Evolutionary conservation across 768 basidiomycete genomes (phyloP).

Genomic region (Lactarius indigo): DNA sequence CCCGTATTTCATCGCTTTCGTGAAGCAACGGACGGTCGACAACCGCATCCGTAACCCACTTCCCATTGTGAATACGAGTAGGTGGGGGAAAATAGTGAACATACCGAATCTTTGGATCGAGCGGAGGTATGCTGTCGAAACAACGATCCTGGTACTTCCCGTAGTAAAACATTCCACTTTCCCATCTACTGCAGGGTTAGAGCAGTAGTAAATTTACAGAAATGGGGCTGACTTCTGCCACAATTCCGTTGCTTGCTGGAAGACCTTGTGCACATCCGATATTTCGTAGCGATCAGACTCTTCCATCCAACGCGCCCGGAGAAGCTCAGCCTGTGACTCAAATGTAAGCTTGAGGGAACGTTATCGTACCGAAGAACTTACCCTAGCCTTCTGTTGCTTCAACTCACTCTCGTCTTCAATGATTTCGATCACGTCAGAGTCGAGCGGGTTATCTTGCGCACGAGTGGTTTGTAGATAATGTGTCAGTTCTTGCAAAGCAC

Average conservation of each 20-base stretch:
- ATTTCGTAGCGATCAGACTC: conserved; percentile 81
- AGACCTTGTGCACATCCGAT: conserved; percentile 56
- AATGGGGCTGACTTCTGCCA: conserved; percentile 44
- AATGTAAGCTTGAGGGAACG: background rate
- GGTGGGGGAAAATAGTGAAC: conserved; percentile 14
- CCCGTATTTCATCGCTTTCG: conserved; percentile 69
- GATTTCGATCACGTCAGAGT: conserved; percentile 49
- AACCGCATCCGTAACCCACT: conserved; percentile 64
- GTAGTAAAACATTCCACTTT: conserved; percentile 80
- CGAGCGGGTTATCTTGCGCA: conserved; percentile 24
- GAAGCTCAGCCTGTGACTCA: conserved; percentile 57
- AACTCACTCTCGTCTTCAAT: conserved; percentile 52
- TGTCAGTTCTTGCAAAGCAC: conserved; percentile 85
- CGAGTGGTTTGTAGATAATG: conserved; percentile 52
- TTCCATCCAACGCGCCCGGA: conserved; percentile 90
- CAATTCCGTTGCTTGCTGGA: conserved; percentile 48
- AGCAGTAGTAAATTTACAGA: background rate
- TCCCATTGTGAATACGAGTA: background rate
- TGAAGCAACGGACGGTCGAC: conserved; percentile 63
- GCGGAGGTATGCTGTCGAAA: conserved; percentile 49
- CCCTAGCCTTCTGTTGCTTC: conserved; percentile 69
- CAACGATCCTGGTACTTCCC: conserved; percentile 87
- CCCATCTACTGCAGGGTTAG: conserved; percentile 50
- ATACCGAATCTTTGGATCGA: conserved; percentile 48
- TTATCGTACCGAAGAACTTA: conserved; percentile 26